phyloP scores from a whole-genome alignment of 202 grass and related monocot genomes.

The Cymbopogon flexuosus region DNA sequence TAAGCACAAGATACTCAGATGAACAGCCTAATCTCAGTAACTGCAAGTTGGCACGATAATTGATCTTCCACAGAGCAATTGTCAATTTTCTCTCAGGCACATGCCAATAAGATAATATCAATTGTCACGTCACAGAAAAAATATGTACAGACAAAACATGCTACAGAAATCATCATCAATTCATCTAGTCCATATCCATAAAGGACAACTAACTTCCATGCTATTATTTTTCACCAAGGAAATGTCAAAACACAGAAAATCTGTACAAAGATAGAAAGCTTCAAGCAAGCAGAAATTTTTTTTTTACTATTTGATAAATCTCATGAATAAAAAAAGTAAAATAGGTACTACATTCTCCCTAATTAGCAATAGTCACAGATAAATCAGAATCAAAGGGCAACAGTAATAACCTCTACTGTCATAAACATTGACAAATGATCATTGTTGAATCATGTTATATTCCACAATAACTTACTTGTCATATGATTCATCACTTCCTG shows the following conservation, averaged over 20 bases:
- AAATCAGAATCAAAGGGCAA: background rate
- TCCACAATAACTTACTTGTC: constrained; percentile 62
- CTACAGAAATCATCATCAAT: background rate
- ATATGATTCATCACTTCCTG: constrained; percentile 86
- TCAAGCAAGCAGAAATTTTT: background rate
- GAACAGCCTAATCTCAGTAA: constrained; percentile 21
- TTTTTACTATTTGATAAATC: background rate
- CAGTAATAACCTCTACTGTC: background rate
- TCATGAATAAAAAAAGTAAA: background rate
- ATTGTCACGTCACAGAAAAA: background rate
- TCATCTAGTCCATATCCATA: background rate
- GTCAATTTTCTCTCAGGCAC: constrained; percentile 2
- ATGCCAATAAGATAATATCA: background rate
- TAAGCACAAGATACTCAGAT: background rate
- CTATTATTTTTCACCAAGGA: background rate
- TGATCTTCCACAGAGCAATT: background rate
- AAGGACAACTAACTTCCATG: background rate
- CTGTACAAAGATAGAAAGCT: background rate
- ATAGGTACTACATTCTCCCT: background rate
- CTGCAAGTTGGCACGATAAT: constrained; percentile 16
- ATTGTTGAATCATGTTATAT: background rate
- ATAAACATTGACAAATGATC: background rate
- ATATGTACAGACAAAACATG: background rate
- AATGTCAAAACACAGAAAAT: background rate
- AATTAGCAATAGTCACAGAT: background rate